Evolutionary conservation across 176 grass and related monocot species (phyloP).

Genomic region (Neostapfia colusana): DNA sequence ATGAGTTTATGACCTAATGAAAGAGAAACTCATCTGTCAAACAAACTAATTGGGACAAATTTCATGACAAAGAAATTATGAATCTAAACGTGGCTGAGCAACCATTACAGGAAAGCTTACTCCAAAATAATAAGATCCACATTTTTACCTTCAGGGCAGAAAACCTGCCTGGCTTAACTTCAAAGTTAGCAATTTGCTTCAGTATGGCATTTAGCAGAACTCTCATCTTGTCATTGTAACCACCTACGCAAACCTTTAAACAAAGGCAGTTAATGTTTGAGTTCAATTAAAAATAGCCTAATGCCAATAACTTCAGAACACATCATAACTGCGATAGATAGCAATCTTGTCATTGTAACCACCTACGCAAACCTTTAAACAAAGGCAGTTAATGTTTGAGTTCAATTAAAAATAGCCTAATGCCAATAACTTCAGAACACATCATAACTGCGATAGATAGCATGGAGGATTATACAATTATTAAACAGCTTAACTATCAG

Average conservation of each 20-base stretch:
- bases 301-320: too few species aligned
- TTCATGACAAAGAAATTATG: conserved; percentile 8
- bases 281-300: not conserved
- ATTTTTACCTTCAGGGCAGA: conserved; percentile 75
- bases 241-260: conserved; percentile 64
- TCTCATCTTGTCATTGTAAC: conserved; percentile 96
- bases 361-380: conserved; percentile 59
- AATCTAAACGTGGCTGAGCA: not conserved
- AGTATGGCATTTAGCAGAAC: conserved; percentile 78
- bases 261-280: conserved; percentile 11
- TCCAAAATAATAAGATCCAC: conserved; percentile 13
- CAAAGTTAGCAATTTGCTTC: conserved; percentile 73
- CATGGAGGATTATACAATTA: conserved; percentile 5
- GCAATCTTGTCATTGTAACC: conserved; percentile 97
- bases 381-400: conserved; percentile 12
- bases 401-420: not conserved
- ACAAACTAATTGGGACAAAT: conserved; percentile 5
- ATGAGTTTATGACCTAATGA: conserved; percentile 8
- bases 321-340: too few species aligned
- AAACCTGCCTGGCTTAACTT: conserved; percentile 90
- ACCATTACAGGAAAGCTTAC: conserved; percentile 31
- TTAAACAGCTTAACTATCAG: not conserved
- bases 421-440: too few species aligned
- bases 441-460: too few species aligned
- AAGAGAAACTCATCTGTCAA: conserved; percentile 4